A percentile compares a stretch with the other conserved stretches of the same genome.
These are phyloP conservation scores for Suillus lakei DNA, from an alignment of 768 basidiomycete genomes.

Conservation along the genomic window DNA sequence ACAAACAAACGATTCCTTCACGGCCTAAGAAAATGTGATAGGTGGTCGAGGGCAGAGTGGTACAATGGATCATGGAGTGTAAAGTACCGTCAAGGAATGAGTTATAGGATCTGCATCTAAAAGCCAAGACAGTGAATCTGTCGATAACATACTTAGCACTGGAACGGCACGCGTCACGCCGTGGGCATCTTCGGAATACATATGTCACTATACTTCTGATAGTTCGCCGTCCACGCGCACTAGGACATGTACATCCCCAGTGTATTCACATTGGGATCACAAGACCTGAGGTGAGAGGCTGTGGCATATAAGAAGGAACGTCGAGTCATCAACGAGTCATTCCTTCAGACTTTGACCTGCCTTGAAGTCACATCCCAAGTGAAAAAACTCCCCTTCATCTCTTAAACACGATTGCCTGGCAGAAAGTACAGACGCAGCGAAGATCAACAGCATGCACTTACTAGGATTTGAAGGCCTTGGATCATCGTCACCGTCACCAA, in stretches of 20 bases:
- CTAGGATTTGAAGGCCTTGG: not conserved
- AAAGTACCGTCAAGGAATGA: not conserved
- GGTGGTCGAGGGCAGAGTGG: not conserved
- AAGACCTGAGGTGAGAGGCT: not conserved
- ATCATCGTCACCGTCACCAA: no score
- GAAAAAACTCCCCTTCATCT: not conserved
- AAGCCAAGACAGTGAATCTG: not conserved
- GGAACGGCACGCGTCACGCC: not conserved
- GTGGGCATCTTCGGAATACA: not conserved
- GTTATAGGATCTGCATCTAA: not conserved
- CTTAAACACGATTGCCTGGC: not conserved
- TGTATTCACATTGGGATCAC: not conserved
- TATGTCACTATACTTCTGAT: not conserved
- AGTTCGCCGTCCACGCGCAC: not conserved
- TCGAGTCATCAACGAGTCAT: not conserved
- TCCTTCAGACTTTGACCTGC: not conserved
- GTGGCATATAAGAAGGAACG: not conserved
- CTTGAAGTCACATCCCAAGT: not conserved
- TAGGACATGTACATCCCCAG: not conserved
- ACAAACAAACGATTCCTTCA: constrained; percentile 56
- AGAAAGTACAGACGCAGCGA: not conserved
- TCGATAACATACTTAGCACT: not conserved
- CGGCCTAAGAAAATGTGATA: constrained; percentile 24
- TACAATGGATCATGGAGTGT: not conserved
- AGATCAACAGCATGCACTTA: not conserved